Evolutionary conservation across 768 basidiomycete species (phyloP), one percentile per base, ranked within the genome.

Genomic region (Suillus subalutaceus): DNA sequence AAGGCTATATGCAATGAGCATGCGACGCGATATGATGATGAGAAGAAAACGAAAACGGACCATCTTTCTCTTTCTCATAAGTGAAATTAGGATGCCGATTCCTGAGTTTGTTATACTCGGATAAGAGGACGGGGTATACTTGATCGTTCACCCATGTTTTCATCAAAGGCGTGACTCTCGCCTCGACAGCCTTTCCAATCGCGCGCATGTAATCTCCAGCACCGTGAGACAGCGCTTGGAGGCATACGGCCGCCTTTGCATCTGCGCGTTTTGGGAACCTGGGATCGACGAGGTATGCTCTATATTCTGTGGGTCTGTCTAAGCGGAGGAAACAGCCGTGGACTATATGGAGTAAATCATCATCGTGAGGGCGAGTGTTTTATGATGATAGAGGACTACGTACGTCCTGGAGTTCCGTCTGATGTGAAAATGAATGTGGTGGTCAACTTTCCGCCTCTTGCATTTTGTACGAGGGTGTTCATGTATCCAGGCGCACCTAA

Each of bases 241-340:
- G 74, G 66, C 84, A 86, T 3, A 86, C 91, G 0, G 90, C 91
- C 0, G 83, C 81, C 73, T 89, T 90, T n/a, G 90, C 90, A 62
- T 92, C 90, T 0, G 78, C 75, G 4, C 86, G 86, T 70, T 85
- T 89, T 2, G 79, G 69, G 68, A 91, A 91, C 18, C 80, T 79
- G 0, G 87, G 79, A n/a, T 91, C 90, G 37, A 89, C 88, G 6
- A 92, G 73, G 68, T 82, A 92, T 0, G 88, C 86, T 30, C 52
- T 81, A 44, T 81, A 83, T 64, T 85, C 83, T 6, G 77, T 79
- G 3, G 85, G 84, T 35, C 85, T 83, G 50, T 83, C 81, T 6
- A 92, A 68, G 35, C 87, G 86, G 50, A 92, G 79, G 13, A 92
- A 74, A 72, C 86, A 88, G 4, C 90, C 90, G 46, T 89, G 85